Conservation (phyloP, 192 early-diverging fungal species). For the Gaertneriomyces semiglobifer region DNA sequence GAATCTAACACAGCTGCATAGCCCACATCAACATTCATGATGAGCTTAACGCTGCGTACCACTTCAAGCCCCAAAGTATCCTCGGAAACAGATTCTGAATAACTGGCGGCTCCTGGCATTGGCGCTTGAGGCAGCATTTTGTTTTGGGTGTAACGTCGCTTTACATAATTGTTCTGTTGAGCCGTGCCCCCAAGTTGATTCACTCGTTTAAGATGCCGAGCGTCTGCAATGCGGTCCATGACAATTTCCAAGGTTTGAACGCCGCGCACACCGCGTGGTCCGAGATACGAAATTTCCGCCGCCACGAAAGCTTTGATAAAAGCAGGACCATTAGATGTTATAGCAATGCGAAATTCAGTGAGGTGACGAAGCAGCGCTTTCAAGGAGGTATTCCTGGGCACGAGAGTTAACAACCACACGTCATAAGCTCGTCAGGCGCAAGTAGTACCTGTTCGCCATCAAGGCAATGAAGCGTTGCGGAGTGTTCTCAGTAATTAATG, state of each 20-base stretch:
- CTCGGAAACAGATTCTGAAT: slow-evolving; percentile 31
- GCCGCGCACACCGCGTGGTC: slow-evolving; percentile 20
- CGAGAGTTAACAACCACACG: too few relatives aligned
- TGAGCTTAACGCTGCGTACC: slow-evolving; percentile 25
- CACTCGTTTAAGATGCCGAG: slow-evolving; percentile 9
- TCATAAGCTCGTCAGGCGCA: too few relatives aligned
- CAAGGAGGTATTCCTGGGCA: slow-evolving; percentile 31
- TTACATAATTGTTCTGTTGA: not conserved
- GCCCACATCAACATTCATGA: slow-evolving; percentile 31
- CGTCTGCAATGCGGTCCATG: slow-evolving; percentile 27
- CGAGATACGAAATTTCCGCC: slow-evolving; percentile 18
- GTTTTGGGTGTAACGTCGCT: slow-evolving; percentile 8
- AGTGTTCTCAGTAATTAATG: slow-evolving; percentile 8
- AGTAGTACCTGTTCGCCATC: slow-evolving; percentile 22
- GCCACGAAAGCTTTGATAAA: slow-evolving; percentile 27
- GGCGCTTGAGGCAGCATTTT: not conserved
- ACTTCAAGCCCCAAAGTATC: slow-evolving; percentile 27
- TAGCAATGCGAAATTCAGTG: slow-evolving; percentile 28
- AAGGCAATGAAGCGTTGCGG: slow-evolving; percentile 23
- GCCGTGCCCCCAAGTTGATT: not conserved
- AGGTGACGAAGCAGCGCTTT: slow-evolving; percentile 34
- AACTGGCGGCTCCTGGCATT: slow-evolving; percentile 3
- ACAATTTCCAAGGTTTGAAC: slow-evolving; percentile 28
- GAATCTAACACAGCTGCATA: slow-evolving; percentile 22
- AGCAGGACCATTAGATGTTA: slow-evolving; percentile 15